phyloP scores from a whole-genome alignment of 768 basidiomycete species.

The Symmetrospora coprosmae region DNA sequence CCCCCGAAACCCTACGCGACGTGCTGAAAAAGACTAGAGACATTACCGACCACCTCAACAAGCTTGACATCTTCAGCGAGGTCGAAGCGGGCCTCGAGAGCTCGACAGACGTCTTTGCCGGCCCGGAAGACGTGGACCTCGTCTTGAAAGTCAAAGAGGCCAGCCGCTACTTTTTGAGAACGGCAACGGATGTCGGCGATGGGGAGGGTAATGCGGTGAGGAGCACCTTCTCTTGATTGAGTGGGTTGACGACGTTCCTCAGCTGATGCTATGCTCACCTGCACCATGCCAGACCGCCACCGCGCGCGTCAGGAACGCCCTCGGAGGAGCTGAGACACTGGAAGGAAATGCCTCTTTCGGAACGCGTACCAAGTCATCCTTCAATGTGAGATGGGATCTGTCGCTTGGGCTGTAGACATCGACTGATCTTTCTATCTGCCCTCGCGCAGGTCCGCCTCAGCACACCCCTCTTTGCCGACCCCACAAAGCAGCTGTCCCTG shows the following conservation, averaged over 20 bases:
- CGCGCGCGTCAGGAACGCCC: slow-evolving; percentile 67
- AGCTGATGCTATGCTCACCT: not conserved
- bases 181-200: slow-evolving; percentile 80
- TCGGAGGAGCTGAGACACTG: slow-evolving; percentile 80
- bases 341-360: slow-evolving; percentile 70
- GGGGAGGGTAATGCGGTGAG: slow-evolving; percentile 83
- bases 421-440: not conserved
- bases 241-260: not conserved
- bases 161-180: slow-evolving; percentile 61
- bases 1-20: slow-evolving; percentile 44
- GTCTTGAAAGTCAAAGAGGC: slow-evolving; percentile 63
- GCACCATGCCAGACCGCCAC: slow-evolving; percentile 52
- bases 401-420: no score
- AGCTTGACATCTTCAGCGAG: slow-evolving; percentile 61
- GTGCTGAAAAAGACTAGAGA: slow-evolving; percentile 57
- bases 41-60: slow-evolving; percentile 52
- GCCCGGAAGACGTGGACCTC: slow-evolving; percentile 57
- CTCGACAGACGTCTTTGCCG: slow-evolving; percentile 46
- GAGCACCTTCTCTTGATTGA: slow-evolving; percentile 24
- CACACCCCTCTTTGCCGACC: slow-evolving; percentile 39
- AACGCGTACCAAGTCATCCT: slow-evolving; percentile 71
- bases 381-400: slow-evolving; percentile 49
- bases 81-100: slow-evolving; percentile 54
- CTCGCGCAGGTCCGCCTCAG: slow-evolving; percentile 35
- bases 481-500: slow-evolving; percentile 57